Base-by-base conservation (phyloP, 192 early-diverging fungal genomes). In the Podila epicladia region DNA sequence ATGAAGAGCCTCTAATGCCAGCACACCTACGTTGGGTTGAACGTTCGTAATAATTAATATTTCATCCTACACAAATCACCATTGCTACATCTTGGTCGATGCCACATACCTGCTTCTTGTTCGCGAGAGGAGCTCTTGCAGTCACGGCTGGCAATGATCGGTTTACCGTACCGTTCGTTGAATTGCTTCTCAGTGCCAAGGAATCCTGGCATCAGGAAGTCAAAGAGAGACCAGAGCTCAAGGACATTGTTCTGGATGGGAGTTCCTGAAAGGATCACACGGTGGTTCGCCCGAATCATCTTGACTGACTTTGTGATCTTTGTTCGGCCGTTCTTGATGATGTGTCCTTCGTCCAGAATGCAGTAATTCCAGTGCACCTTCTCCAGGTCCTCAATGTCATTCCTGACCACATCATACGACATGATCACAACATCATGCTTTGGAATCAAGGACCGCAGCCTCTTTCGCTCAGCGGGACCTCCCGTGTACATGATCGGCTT, bases 201-300 rank as follows among this genome's bases (percentile, higher is more conserved):
- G 73, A 98, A 98, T 6, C 97, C 98, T 8, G 98, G 98, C 97
- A 99, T 98, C 73, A 99, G 74, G 77, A 97, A 99, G 75, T 98
- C 97, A 80, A 98, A 98, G 68, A 99, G 82, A 11, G 96, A 97
- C 98, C 97, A 98, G 67, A 99, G 86, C 82, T 99, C 98, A 7
- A 97, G 71, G 11, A 97, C 96, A 77, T 98, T 98, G 83, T 99
- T 99, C 85, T 88, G 97, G 67, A 99, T 94, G 0, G 98, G 98
- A 24, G 97, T 99, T 32, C 98, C 98, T 4, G 97, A 98, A 41
- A 99, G 87, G 49, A 99, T 97, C 31, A 99, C 82, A 1, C 97
- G 91, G 62, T 97, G 94, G 38, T 92, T 93, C 0, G 96, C 95
- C 48, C 86, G 87, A 32, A 99, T 77, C n/a, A 91, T 86, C 80